Evolutionary conservation across 352 stramenopile species (phyloP).

Genomic region (Globisporangium splendens): DNA sequence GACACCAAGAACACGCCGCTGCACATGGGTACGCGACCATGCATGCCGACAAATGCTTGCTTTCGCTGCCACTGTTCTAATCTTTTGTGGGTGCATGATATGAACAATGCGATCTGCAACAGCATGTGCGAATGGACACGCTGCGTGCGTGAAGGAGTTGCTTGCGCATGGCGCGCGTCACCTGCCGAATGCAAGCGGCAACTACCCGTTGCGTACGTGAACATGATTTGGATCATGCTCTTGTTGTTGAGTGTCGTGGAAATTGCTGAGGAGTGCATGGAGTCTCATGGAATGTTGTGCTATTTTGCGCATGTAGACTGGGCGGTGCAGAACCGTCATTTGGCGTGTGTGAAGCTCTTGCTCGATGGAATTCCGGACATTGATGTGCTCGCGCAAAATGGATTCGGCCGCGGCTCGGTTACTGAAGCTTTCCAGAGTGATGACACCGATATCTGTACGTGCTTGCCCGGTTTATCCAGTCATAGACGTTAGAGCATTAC

Average conservation of each 20-base stretch:
- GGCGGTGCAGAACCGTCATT: slow-evolving; percentile 85
- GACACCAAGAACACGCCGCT: slow-evolving; percentile 77
- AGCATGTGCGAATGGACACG: slow-evolving; percentile 81
- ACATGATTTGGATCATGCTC: neutral
- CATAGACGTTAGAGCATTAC: neutral
- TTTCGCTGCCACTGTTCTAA: neutral
- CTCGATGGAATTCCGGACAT: slow-evolving; percentile 63
- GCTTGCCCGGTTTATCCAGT: neutral
- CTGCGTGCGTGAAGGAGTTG: slow-evolving; percentile 58
- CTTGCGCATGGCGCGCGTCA: slow-evolving; percentile 50
- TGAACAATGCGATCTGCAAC: neutral
- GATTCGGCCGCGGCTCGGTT: slow-evolving; percentile 74
- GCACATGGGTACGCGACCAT: slow-evolving; percentile 62
- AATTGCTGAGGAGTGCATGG: slow-evolving; percentile 1
- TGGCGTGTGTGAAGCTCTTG: slow-evolving; percentile 74
- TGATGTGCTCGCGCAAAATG: slow-evolving; percentile 80
- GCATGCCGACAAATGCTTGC: neutral
- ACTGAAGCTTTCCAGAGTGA: slow-evolving; percentile 84
- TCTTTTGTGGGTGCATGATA: neutral
- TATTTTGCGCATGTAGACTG: slow-evolving; percentile 45
- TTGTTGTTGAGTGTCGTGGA: neutral
- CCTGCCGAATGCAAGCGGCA: slow-evolving; percentile 69
- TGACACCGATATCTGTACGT: slow-evolving; percentile 80
- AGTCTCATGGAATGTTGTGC: neutral
- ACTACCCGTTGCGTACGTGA: slow-evolving; percentile 68